Evolutionary conservation across 2,329 filamentous ascomycete genomes (phyloP), one percentile per base, ranked within the genome.

Genomic region (Phialophora chinensis): DNA sequence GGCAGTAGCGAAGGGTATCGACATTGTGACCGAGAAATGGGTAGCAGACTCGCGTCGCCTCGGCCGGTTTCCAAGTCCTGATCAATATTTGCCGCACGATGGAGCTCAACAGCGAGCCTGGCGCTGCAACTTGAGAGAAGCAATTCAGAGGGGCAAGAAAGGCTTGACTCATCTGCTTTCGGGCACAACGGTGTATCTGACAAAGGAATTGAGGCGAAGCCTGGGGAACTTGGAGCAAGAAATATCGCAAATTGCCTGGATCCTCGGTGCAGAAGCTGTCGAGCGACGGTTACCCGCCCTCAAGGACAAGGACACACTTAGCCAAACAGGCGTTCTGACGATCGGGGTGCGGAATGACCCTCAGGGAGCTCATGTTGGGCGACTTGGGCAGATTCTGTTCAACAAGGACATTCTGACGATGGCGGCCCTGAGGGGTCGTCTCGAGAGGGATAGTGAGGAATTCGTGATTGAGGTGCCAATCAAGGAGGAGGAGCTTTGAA

Each of bases 1-100:
- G 17, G 76, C 79, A 3, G 73, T 84, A 6, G 76, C 79, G 11
- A 71, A 77, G 1, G 81, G 81, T 11, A 79, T 81, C 56, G 74
- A 75, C 3, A 78, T 85, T 33, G 79, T 84, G 2, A 81, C 79
- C 0, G 81, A 84, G 62, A 71, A 77, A 3, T 85, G 83, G 83
- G 72, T 84, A 4, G 58, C 68, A 0, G 76, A 80, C 3, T 81
- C 79, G 29, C 73, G 75, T 17, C 73, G 75, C 38, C 69, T 73
- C n/a, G 73, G 72, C 1, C 64, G 69, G 3, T 72, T 84, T 17
- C 77, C 82, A 4, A 72, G 77, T 1, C 70, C 78, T 1, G 62
- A 72, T 0, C 57, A 66, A 0, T 82, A 77, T 69, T 72, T 76
- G n/a, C 78, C 79, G 0, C 64, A 69, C 12, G 74, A 75, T 35